phyloP scores from a whole-genome alignment of 768 basidiomycete species.

The Basidioascus undulatus region DNA sequence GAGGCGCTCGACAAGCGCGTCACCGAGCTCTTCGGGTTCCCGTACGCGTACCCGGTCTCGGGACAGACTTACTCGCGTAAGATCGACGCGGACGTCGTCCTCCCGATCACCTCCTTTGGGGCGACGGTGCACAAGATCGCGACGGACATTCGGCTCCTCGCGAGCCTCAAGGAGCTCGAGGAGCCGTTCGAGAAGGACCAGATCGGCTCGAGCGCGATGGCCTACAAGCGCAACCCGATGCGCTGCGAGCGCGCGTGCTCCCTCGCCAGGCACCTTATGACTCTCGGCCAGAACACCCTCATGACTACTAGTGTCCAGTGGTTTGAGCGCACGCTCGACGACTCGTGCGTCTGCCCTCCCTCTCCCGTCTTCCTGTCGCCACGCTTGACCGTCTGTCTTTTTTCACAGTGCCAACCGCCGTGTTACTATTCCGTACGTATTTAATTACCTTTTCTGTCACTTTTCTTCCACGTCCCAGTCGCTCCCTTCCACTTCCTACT shows the following conservation, averaged over 20 bases:
- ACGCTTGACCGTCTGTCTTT: background rate
- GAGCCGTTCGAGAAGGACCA: conserved; percentile 98
- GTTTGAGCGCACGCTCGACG: conserved; percentile 95
- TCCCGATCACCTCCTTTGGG: conserved; percentile 63
- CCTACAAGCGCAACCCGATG: conserved; percentile 99
- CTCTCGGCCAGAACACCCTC: conserved; percentile 80
- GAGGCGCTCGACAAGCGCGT: conserved; percentile 70
- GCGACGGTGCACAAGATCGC: conserved; percentile 96
- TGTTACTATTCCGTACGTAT: conserved; percentile 85
- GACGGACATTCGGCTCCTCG: conserved; percentile 78
- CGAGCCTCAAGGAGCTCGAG: conserved; percentile 95
- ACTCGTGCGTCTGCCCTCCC: conserved; percentile 32
- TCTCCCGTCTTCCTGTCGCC: background rate
- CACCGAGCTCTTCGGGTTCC: conserved; percentile 74
- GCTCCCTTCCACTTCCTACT: too few relatives aligned
- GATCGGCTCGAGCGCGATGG: conserved; percentile 83
- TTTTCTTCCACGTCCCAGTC: too few relatives aligned
- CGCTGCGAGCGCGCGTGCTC: conserved; percentile 92
- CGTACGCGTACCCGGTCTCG: conserved; percentile 87
- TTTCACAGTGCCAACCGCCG: conserved; percentile 67
- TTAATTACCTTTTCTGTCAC: too few relatives aligned
- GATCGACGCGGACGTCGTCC: conserved; percentile 79
- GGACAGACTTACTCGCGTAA: conserved; percentile 98
- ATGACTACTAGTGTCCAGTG: conserved; percentile 91
- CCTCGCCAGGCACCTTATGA: conserved; percentile 85